Evolutionary conservation across 352 stramenopile genomes (phyloP), one percentile per base, ranked within the genome.

Genomic region (Globisporangium cystogenes): DNA sequence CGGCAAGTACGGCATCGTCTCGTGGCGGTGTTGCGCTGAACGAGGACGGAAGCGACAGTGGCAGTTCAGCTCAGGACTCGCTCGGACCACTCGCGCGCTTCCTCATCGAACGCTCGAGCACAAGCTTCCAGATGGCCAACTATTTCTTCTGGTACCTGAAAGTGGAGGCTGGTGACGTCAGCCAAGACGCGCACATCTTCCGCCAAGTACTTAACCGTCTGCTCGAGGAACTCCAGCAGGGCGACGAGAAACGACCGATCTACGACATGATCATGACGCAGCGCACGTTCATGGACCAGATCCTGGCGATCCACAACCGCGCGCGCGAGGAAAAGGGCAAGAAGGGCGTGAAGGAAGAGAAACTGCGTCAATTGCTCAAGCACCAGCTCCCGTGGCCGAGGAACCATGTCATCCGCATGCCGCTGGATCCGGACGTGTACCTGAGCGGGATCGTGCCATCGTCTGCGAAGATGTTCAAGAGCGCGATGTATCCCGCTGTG

Each of bases 391-490:
- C 78, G 18, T 93, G 88, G 78, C 60, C 74, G 16, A 90, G 87
- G 57, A 74, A 78, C 5, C 55, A 82, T 8, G 64, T 89, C 41
- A 91, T 97, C 48, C 87, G 81, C 20, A 72, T 97, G 50, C 90
- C 90, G 7, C 60, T 97, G 23, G 89, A 97, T 46, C 90, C 90
- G 2, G 82, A 67, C 6, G 68, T 96, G 37, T 65, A 90, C 53
- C 53, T 96, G 23, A 90, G 92, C 46, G 95, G 93, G 18, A 82
- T 99, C 21, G 84, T 96, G 44, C 64, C 92, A 23, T 76, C 85
- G 20, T 96, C 86, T 1, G 93, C 88, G 15, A 97, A 96, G 53
- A 98, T 99, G 81, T 99, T 99, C 71, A 98, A 98, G 59, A 98
- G 90, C 60, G 97, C 96, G 6, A 86, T 99, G 60, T 99, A 99